Evolutionary conservation across 139 green algal genomes (phyloP).

Genomic region (Trebouxia sp.): DNA sequence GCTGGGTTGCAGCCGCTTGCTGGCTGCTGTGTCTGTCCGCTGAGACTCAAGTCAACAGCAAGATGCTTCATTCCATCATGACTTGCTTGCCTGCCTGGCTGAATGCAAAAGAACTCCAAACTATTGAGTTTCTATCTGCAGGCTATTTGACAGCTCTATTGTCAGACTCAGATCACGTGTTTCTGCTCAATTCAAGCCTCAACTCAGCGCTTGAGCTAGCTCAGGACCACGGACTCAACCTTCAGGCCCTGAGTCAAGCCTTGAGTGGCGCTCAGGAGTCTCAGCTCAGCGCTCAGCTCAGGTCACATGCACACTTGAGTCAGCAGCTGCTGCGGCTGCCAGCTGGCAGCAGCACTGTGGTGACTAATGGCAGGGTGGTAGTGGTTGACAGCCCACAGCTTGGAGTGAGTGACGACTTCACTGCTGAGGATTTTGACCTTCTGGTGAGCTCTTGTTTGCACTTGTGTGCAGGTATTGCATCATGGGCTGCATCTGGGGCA

Average conservation of each 20-base stretch:
- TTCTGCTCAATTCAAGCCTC: neutral
- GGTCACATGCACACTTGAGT: neutral
- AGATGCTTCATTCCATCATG: no score
- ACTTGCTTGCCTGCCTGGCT: no score
- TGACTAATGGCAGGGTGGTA: slow-evolving; percentile 71
- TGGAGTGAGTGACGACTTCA: slow-evolving; percentile 28
- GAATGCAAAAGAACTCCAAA: no score
- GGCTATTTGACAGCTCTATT: slow-evolving; percentile 13
- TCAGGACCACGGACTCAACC: slow-evolving; percentile 40
- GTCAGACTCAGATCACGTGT: neutral
- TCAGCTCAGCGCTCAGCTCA: neutral
- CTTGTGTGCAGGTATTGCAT: neutral
- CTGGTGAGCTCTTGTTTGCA: slow-evolving; percentile 41
- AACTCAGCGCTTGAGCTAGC: slow-evolving; percentile 31
- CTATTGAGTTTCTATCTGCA: neutral
- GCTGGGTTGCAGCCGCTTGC: no score
- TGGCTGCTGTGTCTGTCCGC: no score
- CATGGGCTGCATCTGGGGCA: neutral
- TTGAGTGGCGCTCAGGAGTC: neutral
- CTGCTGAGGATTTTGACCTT: slow-evolving; percentile 75
- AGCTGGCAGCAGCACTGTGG: slow-evolving; percentile 48
- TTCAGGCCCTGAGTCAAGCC: neutral
- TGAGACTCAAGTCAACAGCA: no score
- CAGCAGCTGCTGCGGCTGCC: slow-evolving; percentile 47
- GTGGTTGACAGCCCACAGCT: neutral